Evolutionary conservation across 2,329 filamentous ascomycete species (phyloP).

Genomic region (Neonectria neomacrospora): DNA sequence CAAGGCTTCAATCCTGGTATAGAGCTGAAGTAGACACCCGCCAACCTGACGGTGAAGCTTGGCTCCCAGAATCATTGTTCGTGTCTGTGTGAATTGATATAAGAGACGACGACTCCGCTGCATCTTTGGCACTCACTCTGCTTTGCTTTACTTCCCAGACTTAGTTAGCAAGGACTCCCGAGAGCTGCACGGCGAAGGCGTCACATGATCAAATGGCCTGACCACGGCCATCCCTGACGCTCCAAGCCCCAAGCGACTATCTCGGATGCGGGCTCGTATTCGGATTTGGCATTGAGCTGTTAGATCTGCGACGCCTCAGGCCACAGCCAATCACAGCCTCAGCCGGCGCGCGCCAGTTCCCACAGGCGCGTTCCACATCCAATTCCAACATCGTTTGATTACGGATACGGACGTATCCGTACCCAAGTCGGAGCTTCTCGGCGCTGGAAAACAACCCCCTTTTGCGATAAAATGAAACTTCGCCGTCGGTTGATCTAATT

Average conservation of each 20-base stretch:
- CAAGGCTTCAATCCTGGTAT: too few species aligned
- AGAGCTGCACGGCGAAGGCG: not conserved
- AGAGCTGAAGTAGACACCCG: too few species aligned
- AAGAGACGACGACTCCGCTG: not conserved
- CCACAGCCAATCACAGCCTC: not conserved
- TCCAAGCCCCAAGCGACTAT: not conserved
- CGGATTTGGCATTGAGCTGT: not conserved
- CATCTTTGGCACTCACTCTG: not conserved
- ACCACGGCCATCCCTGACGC: too few species aligned
- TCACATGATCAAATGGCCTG: not conserved
- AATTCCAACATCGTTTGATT: not conserved
- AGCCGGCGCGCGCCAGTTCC: not conserved
- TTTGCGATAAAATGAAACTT: not conserved
- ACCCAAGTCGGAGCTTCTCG: not conserved
- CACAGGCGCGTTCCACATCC: not conserved
- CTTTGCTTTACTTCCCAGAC: not conserved
- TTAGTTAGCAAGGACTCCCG: not conserved
- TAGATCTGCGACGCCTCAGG: not conserved
- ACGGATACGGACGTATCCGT: not conserved
- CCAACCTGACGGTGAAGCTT: not conserved
- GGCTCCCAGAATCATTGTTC: not conserved
- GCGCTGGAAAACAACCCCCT: too few species aligned
- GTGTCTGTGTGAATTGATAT: not conserved
- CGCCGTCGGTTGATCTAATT: not conserved
- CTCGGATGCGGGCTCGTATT: not conserved